These are phyloP conservation scores for Massospora cicadina DNA, from an alignment of 371 early-diverging fungal genomes.

Conservation along the genomic window DNA sequence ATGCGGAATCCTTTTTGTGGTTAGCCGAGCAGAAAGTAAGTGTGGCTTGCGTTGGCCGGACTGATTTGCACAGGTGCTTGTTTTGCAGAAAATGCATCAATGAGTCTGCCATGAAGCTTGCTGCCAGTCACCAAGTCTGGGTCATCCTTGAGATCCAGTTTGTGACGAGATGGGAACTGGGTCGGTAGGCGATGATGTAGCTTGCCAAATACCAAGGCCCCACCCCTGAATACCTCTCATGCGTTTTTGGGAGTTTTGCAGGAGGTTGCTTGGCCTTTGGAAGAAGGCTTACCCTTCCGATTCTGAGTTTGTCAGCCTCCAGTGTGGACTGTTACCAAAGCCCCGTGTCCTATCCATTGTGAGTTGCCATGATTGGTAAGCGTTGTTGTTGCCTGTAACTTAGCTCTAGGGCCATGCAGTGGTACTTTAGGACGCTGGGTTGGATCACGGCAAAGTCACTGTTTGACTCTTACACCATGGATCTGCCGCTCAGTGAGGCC, in stretches of 20 bases:
- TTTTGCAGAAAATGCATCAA: conserved; percentile 53
- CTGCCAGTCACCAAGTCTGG: conserved; percentile 46
- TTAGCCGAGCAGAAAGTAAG: conserved; percentile 54
- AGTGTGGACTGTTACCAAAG: conserved; percentile 57
- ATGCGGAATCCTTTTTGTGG: conserved; percentile 32
- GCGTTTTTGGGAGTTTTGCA: conserved; percentile 58
- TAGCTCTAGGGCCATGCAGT: conserved; percentile 19
- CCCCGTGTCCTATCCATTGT: conserved; percentile 25
- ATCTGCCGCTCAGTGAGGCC: conserved; percentile 55
- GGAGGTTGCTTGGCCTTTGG: conserved; percentile 36
- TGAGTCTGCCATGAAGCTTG: conserved; percentile 59
- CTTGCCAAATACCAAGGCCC: conserved; percentile 38
- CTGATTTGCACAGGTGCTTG: conserved; percentile 59
- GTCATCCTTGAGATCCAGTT: conserved; percentile 73
- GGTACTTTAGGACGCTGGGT: conserved; percentile 50
- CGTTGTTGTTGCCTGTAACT: background rate
- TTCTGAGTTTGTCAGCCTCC: conserved; percentile 22
- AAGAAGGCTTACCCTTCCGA: conserved; percentile 21
- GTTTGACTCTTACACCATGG: conserved; percentile 69
- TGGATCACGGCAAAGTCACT: conserved; percentile 77
- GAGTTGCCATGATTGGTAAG: background rate
- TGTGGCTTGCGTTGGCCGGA: conserved; percentile 27
- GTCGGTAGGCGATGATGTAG: background rate
- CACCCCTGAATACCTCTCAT: conserved; percentile 79
- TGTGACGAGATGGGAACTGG: conserved; percentile 88